Evolutionary conservation across 116 monocot species (phyloP).

Genomic region (Trichopus zeylanicus): DNA sequence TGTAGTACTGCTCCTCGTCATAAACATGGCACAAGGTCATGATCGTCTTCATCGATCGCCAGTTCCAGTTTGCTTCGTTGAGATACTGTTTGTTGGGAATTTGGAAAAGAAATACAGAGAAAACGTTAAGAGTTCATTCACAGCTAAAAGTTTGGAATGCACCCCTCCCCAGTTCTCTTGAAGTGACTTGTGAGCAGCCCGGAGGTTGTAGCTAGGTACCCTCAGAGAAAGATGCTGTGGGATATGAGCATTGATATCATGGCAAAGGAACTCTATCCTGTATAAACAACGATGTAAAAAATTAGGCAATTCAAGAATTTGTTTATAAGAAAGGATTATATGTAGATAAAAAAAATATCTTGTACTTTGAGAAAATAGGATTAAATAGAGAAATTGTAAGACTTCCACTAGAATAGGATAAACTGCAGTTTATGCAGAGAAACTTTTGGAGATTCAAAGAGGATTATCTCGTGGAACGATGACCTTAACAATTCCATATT

Average conservation of each 20-base stretch:
- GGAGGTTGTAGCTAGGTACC: constrained; percentile 93
- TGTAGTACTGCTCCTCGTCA: constrained; percentile 62
- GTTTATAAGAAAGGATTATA: too few relatives aligned
- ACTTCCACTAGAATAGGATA: too few relatives aligned
- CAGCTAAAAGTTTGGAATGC: constrained; percentile 2
- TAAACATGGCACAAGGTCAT: constrained; percentile 91
- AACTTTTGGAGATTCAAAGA: too few relatives aligned
- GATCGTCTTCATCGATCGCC: constrained; percentile 97
- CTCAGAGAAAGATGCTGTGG: constrained; percentile 96
- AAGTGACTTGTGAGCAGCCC: constrained; percentile 69
- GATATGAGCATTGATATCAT: constrained; percentile 92
- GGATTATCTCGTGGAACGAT: too few relatives aligned
- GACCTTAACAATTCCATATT: too few relatives aligned
- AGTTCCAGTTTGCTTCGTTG: constrained; percentile 86
- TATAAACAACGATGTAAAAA: constrained; percentile 3
- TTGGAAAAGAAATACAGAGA: neutral
- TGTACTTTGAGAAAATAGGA: too few relatives aligned
- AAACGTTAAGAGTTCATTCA: neutral
- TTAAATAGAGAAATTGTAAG: too few relatives aligned
- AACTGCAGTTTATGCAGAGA: too few relatives aligned
- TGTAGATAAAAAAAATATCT: too few relatives aligned
- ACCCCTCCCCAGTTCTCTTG: constrained; percentile 96
- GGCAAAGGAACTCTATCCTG: constrained; percentile 96
- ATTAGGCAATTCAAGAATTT: neutral
- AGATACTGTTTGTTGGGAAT: constrained; percentile 42